Evolutionary conservation across 208 protist species (phyloP).

Genomic region (Trypanosoma theileri): DNA sequence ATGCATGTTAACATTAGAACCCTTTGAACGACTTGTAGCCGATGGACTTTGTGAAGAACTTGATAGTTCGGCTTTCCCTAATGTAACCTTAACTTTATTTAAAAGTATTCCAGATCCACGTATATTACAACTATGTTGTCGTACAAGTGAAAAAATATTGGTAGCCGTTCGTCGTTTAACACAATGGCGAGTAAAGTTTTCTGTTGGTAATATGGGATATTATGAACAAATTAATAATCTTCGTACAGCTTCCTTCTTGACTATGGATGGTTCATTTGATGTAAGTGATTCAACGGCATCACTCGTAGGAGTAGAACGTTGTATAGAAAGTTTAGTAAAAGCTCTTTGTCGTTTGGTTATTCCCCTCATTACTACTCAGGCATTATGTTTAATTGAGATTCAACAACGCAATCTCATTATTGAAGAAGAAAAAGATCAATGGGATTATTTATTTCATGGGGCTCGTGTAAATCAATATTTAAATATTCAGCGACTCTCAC

Average conservation of each 20-base stretch:
- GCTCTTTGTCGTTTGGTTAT: slow-evolving; percentile 53
- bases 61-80: slow-evolving; percentile 47
- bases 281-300: slow-evolving; percentile 33
- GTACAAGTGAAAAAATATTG: slow-evolving; percentile 44
- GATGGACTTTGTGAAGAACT: slow-evolving; percentile 74
- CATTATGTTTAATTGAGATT: slow-evolving; percentile 62
- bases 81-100: slow-evolving; percentile 81
- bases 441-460: slow-evolving; percentile 81
- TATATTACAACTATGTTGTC: slow-evolving; percentile 61
- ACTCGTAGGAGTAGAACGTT: slow-evolving; percentile 55
- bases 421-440: slow-evolving; percentile 76
- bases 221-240: slow-evolving; percentile 86
- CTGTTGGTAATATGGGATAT: slow-evolving; percentile 55
- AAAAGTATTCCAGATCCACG: slow-evolving; percentile 80
- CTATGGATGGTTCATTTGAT: slow-evolving; percentile 63
- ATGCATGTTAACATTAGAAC: slow-evolving; percentile 81
- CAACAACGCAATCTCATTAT: slow-evolving; percentile 59
- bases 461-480: slow-evolving; percentile 62
- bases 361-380: slow-evolving; percentile 73
- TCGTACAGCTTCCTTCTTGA: slow-evolving; percentile 57
- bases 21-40: slow-evolving; percentile 76
- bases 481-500: slow-evolving; percentile 43
- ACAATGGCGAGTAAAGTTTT: slow-evolving; percentile 75
- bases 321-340: slow-evolving; percentile 68
- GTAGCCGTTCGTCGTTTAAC: slow-evolving; percentile 72